Evolutionary conservation across 225 moss, liverwort and hornwort species (phyloP).

Genomic region (Rhytidiadelphus loreus): DNA sequence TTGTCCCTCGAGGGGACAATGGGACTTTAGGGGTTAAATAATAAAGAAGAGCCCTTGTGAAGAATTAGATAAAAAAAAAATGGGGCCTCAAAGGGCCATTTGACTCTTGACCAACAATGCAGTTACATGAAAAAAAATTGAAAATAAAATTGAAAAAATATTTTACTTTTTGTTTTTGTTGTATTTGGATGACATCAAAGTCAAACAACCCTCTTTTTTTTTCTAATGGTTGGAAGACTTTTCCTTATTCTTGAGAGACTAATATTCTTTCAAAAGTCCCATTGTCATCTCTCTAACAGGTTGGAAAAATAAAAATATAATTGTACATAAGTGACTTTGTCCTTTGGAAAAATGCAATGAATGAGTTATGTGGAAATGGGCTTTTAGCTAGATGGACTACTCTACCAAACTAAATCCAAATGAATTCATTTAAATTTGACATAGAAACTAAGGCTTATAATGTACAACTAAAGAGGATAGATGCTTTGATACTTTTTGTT

Average conservation of each 20-base stretch:
- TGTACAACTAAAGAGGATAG: neutral
- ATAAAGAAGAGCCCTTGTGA: neutral
- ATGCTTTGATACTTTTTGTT: neutral
- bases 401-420: neutral
- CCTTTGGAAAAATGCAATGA: neutral
- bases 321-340: too few relatives aligned
- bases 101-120: too few relatives aligned
- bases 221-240: neutral
- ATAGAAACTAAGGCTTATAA: neutral
- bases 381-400: accelerated
- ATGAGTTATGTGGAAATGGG: accelerated
- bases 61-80: neutral
- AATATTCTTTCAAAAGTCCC: neutral
- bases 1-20: too few relatives aligned
- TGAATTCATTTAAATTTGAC: neutral
- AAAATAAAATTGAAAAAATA: too few relatives aligned
- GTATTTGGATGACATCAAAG: too few relatives aligned
- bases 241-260: accelerated
- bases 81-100: too few relatives aligned
- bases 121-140: too few relatives aligned
- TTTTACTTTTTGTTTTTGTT: too few relatives aligned
- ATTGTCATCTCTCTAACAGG: accelerated
- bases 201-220: too few relatives aligned
- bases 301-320: neutral
- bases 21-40: too few relatives aligned